phyloP scores from a whole-genome alignment of 352 stramenopile species.

The Phytophthora pluvialis region DNA sequence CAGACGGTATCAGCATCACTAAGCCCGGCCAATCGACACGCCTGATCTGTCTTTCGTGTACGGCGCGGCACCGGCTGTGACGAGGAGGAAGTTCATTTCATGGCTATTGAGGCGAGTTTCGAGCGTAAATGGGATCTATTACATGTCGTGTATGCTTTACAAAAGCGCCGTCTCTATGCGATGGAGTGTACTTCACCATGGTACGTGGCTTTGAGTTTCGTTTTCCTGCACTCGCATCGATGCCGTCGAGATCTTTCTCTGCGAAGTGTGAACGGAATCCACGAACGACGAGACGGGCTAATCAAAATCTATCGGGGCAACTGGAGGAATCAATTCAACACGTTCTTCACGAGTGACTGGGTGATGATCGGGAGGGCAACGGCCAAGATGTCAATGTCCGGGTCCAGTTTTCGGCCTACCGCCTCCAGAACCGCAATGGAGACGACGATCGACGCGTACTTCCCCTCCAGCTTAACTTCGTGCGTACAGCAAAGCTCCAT shows the following conservation, averaged over 20 bases:
- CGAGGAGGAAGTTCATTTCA: not conserved
- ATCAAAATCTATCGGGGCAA: slow-evolving; percentile 1
- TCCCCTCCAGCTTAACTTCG: slow-evolving; percentile 93
- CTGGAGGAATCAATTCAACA: slow-evolving; percentile 31
- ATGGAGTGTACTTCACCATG: slow-evolving; percentile 1
- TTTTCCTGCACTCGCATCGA: slow-evolving; percentile 6
- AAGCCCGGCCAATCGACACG: not conserved
- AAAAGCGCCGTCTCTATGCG: not conserved
- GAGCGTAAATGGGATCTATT: slow-evolving; percentile 19
- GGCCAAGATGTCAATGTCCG: slow-evolving; percentile 89
- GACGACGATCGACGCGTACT: slow-evolving; percentile 95
- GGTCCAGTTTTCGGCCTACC: slow-evolving; percentile 90
- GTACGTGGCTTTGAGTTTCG: slow-evolving; percentile 9
- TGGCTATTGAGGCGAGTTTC: not conserved
- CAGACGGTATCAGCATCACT: slow-evolving; percentile 14
- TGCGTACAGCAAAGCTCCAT: slow-evolving; percentile 93
- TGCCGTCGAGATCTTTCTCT: not conserved
- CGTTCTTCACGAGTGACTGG: slow-evolving; percentile 91
- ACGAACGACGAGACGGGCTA: not conserved
- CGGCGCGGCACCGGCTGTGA: not conserved
- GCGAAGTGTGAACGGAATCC: not conserved
- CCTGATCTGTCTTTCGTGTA: slow-evolving; percentile 11
- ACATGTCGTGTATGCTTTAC: slow-evolving; percentile 16
- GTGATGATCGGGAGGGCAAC: slow-evolving; percentile 93
- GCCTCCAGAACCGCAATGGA: slow-evolving; percentile 95